A percentile compares a stretch with the other conserved stretches of the same genome.
Conservation (phyloP, 225 moss, liverwort and hornwort species). For the Climacium dendroides region DNA sequence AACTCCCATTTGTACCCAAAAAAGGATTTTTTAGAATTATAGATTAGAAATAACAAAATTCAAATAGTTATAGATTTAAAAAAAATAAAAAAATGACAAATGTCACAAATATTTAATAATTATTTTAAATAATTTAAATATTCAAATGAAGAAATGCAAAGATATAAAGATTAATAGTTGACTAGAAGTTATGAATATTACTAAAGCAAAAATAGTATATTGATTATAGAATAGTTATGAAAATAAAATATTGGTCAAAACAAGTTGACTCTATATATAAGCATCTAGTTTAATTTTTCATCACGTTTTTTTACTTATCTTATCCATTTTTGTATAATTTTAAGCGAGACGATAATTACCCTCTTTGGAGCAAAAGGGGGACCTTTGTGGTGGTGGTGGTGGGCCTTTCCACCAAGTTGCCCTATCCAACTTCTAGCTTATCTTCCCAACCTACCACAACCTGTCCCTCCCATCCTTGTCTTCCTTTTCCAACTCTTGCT, state of each 20-base stretch:
- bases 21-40: rapidly evolving
- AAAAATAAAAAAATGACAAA: background rate
- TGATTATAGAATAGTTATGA: too few species aligned
- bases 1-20: rapidly evolving
- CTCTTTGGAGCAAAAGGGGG: too few species aligned
- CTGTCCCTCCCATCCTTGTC: too few species aligned
- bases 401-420: too few species aligned
- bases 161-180: background rate
- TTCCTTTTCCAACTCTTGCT: too few species aligned
- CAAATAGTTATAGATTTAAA: background rate
- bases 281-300: too few species aligned
- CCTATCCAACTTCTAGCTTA: too few species aligned
- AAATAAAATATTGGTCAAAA: background rate
- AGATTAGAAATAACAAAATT: background rate
- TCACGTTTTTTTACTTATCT: too few species aligned
- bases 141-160: background rate
- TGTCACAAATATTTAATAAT: background rate
- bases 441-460: too few species aligned
- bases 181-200: background rate
- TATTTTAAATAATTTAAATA: background rate
- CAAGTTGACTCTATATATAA: rapidly evolving
- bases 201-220: background rate
- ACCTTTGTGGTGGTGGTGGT: too few species aligned
- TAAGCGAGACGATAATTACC: too few species aligned
- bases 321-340: background rate